phyloP scores from a whole-genome alignment of 1,284 basidiomycete species.

The Retiboletus flavoniger region DNA sequence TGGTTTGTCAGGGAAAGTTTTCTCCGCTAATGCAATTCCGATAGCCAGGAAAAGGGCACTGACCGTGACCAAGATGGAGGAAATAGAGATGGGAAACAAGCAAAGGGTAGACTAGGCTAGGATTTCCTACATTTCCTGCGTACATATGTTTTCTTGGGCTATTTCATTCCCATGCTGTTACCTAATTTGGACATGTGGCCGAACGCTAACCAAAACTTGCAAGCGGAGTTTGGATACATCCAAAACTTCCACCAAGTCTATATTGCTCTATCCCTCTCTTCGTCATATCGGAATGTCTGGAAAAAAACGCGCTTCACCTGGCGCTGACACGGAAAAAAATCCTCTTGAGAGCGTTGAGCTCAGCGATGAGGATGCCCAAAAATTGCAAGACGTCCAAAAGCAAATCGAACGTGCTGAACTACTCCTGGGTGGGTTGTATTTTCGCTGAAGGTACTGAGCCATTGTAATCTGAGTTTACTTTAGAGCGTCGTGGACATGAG shows the following conservation, averaged over 20 bases:
- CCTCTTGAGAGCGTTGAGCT: constrained; percentile 65
- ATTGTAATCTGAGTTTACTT: constrained; percentile 14
- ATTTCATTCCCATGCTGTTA: not conserved
- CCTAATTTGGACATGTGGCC: constrained; percentile 10
- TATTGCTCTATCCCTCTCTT: constrained; percentile 8
- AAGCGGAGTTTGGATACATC: constrained; percentile 33
- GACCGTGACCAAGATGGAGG: constrained; percentile 46
- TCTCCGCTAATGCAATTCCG: constrained; percentile 36
- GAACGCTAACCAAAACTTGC: constrained; percentile 5
- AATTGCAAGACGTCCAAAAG: constrained; percentile 60
- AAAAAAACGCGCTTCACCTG: constrained; percentile 74
- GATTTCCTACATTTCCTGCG: not conserved
- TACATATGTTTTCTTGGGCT: not conserved
- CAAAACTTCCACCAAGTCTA: constrained; percentile 21
- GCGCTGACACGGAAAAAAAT: constrained; percentile 66
- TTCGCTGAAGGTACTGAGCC: not conserved
- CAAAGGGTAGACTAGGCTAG: constrained; percentile 63
- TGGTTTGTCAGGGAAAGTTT: constrained; percentile 32
- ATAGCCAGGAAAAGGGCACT: constrained; percentile 39
- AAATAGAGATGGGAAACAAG: constrained; percentile 61
- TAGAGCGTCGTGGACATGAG: constrained; percentile 63
- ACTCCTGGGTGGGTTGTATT: constrained; percentile 56
- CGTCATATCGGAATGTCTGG: constrained; percentile 37
- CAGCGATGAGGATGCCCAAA: constrained; percentile 64
- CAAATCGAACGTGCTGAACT: constrained; percentile 68